Evolutionary conservation across 768 basidiomycete species (phyloP), one percentile per base, ranked within the genome.

Genomic region (Gymnopilus junonius): DNA sequence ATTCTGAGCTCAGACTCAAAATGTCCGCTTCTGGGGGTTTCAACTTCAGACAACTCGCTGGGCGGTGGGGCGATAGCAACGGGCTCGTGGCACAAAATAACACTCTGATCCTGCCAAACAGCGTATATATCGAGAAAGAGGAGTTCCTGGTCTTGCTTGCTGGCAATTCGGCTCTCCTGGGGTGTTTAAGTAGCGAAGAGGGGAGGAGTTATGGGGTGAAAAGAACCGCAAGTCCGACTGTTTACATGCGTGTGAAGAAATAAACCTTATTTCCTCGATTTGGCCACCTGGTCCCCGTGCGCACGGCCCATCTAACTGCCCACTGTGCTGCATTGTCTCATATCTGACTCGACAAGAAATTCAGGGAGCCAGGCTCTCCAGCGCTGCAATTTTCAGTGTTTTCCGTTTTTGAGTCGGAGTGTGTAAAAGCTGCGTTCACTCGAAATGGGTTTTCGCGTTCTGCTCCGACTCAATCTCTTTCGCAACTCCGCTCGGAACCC

Each of bases 1-100:
- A 71, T 76, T 77, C 77, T 73, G 78, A 78, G 80, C 79, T 80
- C 76, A 78, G 79, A 79, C 76, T 78, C 69, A 72, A 73, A 73
- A 55, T 66, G 64, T 67, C 65, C 61, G 64, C 64, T 58, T 57
- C 43, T 27, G 45, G 45, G 35, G 62, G 62, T 53, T 64, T 64
- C 51, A 64, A 59, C 40, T 64, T 59, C 57, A 64, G 62, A 35
- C 57, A 21, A 17, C 14, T 8, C 8, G 50, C 62, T 59, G 58
- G 57, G 50, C 53, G 45, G 37, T n/a, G 37, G 55, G 56, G 57
- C 55, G 57, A 37, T 17, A 35, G 35, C 35, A 35, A 35, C 40
- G 17, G n/a, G 10, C 40, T 42, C 40, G 40, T 5, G 40, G 40
- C 25, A 27, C 39, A 37, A 43, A 50, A 32, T 34, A 37, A 25